phyloP scores from a whole-genome alignment of 2,329 filamentous ascomycete genomes.

The Thelonectria rubi region DNA sequence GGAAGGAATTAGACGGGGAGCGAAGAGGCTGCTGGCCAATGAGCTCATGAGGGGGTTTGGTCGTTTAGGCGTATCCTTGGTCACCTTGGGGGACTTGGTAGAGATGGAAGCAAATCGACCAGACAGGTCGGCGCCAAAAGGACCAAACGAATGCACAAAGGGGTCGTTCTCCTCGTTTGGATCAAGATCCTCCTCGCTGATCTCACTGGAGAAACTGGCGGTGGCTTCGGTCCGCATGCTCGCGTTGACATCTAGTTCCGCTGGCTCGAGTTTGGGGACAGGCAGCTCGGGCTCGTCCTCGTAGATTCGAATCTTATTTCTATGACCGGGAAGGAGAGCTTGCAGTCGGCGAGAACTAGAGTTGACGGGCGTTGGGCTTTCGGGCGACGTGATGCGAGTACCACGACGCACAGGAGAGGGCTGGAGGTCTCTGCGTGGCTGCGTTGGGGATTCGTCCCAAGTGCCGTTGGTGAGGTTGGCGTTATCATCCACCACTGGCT shows the following conservation, averaged over 20 bases:
- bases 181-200: conserved; percentile 72
- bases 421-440: conserved; percentile 52
- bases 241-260: conserved; percentile 43
- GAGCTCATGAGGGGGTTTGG: conserved; percentile 31
- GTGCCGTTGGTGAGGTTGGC: conserved; percentile 72
- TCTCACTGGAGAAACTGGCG: conserved; percentile 66
- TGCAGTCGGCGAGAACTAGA: conserved; percentile 57
- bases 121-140: conserved; percentile 87
- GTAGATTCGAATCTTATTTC: conserved; percentile 70
- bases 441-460: conserved; percentile 71
- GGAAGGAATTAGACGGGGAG: conserved; percentile 36
- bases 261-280: conserved; percentile 38
- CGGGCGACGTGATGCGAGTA: conserved; percentile 74
- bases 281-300: conserved; percentile 68
- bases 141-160: conserved; percentile 89
- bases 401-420: conserved; percentile 67
- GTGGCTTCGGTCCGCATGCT: conserved; percentile 62
- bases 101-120: conserved; percentile 81
- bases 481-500: conserved; percentile 60
- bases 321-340: conserved; percentile 53
- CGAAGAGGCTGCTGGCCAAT: conserved; percentile 39
- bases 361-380: conserved; percentile 68
- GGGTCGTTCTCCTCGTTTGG: conserved; percentile 95
- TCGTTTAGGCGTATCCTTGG: conserved; percentile 37
- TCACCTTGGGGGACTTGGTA: conserved; percentile 69